A percentile compares a stretch with the other conserved stretches of the same genome.
phyloP scores from a whole-genome alignment of 768 basidiomycete species.

The Hericium coralloides region DNA sequence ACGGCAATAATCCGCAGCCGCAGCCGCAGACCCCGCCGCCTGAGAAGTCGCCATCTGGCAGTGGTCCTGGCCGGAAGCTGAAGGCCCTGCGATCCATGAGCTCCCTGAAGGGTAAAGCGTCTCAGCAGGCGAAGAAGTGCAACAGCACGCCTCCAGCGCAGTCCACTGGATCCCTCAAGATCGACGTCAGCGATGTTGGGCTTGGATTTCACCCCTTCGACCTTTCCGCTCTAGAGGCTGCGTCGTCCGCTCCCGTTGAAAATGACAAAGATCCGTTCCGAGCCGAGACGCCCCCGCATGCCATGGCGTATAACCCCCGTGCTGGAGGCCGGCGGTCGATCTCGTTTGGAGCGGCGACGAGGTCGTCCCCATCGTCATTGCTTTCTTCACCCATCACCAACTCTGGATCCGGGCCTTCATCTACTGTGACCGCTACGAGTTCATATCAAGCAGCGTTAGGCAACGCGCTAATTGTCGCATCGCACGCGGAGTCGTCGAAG shows the following conservation, averaged over 20 bases:
- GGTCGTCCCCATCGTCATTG: conserved; percentile 34
- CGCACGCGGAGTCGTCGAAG: conserved; percentile 88
- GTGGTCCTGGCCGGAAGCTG: conserved; percentile 39
- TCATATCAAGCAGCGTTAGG: conserved; percentile 68
- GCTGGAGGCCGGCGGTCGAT: conserved; percentile 59
- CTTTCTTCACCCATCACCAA: conserved; percentile 40
- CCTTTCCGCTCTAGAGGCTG: conserved; percentile 28
- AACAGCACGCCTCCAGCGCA: conserved; percentile 37
- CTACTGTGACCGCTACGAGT: conserved; percentile 23
- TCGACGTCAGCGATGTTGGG: conserved; percentile 22
- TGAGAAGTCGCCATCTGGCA: conserved; percentile 26
- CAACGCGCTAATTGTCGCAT: conserved; percentile 86
- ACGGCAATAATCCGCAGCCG: background rate
- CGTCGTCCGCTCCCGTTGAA: conserved; percentile 16
- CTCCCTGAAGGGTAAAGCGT: conserved; percentile 55
- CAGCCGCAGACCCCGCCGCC: conserved; percentile 35
- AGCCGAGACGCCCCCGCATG: conserved; percentile 16
- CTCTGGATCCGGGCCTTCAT: conserved; percentile 26
- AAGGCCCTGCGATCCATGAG: conserved; percentile 78
- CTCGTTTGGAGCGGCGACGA: conserved; percentile 38
- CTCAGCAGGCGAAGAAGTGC: conserved; percentile 17
- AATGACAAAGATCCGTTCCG: conserved; percentile 22
- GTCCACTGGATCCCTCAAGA: conserved; percentile 41
- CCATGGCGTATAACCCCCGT: conserved; percentile 24
- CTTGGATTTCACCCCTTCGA: conserved; percentile 31